Conservation (phyloP, 495 filamentous ascomycete genomes). For the Podospora fimiseda region DNA sequence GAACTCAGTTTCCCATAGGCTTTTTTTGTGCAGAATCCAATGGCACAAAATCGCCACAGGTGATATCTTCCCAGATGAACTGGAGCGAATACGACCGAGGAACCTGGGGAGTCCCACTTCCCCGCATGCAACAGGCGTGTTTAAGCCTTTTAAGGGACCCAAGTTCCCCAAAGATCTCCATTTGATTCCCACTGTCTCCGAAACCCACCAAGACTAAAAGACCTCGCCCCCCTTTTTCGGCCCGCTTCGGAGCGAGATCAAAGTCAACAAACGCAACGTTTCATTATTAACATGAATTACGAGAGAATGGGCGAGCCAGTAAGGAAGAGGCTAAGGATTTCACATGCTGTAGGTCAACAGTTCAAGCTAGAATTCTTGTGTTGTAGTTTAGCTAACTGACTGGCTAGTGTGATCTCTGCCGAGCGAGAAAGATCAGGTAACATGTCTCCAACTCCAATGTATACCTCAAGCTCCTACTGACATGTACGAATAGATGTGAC, state of each 20-base stretch:
- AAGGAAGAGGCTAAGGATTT: constrained; percentile 23
- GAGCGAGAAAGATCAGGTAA: constrained; percentile 22
- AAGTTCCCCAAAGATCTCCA: neutral
- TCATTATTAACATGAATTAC: constrained; percentile 8
- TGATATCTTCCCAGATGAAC: neutral
- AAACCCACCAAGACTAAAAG: neutral
- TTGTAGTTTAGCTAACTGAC: neutral
- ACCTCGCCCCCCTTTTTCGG: neutral
- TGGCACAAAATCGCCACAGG: neutral
- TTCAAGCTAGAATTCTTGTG: neutral
- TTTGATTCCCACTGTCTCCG: neutral
- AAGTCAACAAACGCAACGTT: neutral
- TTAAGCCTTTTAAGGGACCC: neutral
- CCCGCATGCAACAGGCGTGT: neutral
- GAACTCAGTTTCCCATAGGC: neutral
- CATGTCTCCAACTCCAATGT: too few species aligned
- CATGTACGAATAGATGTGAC: too few species aligned
- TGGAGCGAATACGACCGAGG: neutral
- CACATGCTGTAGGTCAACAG: constrained; percentile 20
- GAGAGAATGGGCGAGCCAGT: constrained; percentile 5
- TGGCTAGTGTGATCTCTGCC: constrained; percentile 19
- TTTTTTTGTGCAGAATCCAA: neutral
- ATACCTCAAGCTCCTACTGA: too few species aligned
- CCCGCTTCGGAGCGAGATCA: constrained; percentile 15
- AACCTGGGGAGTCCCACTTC: neutral